Evolutionary conservation across 2,329 filamentous ascomycete genomes (phyloP).

Genomic region (Penicillium decumbens): DNA sequence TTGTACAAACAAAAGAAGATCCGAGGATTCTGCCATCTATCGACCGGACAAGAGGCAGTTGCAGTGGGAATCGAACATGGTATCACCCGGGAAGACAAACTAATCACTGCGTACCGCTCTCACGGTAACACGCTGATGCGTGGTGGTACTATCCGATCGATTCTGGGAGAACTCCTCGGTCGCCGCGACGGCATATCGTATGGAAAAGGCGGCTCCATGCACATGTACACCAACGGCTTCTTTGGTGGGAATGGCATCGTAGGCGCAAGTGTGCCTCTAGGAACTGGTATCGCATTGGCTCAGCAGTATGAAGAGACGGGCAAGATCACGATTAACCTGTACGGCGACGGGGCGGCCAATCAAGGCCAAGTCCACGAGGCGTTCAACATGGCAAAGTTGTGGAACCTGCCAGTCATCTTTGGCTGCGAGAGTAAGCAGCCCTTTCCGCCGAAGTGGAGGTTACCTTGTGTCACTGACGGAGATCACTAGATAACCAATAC

Average conservation of each 20-base stretch:
- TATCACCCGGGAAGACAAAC: constrained; percentile 81
- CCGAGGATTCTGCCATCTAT: constrained; percentile 98
- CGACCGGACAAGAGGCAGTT: constrained; percentile 95
- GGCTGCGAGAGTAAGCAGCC: constrained; percentile 85
- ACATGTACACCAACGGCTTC: constrained; percentile 98
- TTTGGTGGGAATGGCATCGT: constrained; percentile 99
- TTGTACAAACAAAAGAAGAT: constrained; percentile 99
- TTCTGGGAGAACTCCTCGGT: constrained; percentile 93
- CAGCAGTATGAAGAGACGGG: constrained; percentile 88
- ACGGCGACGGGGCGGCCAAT: constrained; percentile 97
- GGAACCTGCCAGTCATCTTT: constrained; percentile 92
- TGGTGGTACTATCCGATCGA: constrained; percentile 79
- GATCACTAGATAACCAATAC: constrained; percentile 88
- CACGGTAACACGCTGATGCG: constrained; percentile 98
- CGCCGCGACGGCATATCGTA: constrained; percentile 95
- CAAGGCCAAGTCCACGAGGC: constrained; percentile 99
- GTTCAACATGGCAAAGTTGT: constrained; percentile 99
- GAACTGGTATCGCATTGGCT: constrained; percentile 92
- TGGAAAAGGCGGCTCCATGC: constrained; percentile 99
- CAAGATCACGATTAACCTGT: constrained; percentile 82
- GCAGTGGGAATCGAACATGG: constrained; percentile 95
- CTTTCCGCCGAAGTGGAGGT: not conserved
- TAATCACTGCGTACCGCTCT: constrained; percentile 98
- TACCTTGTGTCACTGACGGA: constrained; percentile 36
- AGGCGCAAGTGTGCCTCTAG: constrained; percentile 95